Base-by-base conservation (phyloP, 2,329 filamentous ascomycete genomes). In the Ceratocystis colombiana region DNA sequence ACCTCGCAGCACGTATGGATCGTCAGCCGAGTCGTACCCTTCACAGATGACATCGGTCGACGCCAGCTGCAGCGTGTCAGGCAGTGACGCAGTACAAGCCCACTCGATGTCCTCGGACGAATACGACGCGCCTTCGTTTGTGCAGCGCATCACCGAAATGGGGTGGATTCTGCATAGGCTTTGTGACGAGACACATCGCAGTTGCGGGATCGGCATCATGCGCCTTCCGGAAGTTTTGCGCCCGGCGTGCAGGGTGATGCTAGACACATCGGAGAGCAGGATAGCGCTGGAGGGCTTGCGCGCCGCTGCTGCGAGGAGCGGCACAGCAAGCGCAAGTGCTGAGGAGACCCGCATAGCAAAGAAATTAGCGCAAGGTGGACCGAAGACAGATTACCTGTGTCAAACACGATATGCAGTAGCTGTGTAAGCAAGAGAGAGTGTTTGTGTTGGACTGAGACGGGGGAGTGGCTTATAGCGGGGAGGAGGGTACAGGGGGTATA, bases 11-110 rank as follows among this genome's bases (percentile, higher is more conserved):
- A 97, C 83, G 74, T 90, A 95, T 0, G 85, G 84, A 74, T 97
- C 94, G 61, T 93, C 84, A 0, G 87, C 76, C 15, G 78, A 80
- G 67, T 83, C 79, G 76, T 96, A 97, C 10, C 94, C 93, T 73
- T 99, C 93, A 75, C 94, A 99, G 10, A 91, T 79, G 66, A 97
- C 93, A 69, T 97, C 92, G 10, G 93, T 96, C 68, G 83, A 82
- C 67, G 90, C 92, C 33, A 97, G 84, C 75, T 82, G 83, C 69
- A 88, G 79, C 72, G 86, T 82, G 25, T 79, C 77, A 0, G 85
- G 85, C 17, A 88, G 74, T 1, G 77, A 75, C 0, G 85, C 84
- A 4, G 84, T 84, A 76, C 93, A 99, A 33, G 89, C 89, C 93
- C 93, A 99, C 76, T 96, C 87, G 46, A 96, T 82, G 73, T 96